phyloP scores from a whole-genome alignment of 768 basidiomycete genomes.

The Hericium alpestre region DNA sequence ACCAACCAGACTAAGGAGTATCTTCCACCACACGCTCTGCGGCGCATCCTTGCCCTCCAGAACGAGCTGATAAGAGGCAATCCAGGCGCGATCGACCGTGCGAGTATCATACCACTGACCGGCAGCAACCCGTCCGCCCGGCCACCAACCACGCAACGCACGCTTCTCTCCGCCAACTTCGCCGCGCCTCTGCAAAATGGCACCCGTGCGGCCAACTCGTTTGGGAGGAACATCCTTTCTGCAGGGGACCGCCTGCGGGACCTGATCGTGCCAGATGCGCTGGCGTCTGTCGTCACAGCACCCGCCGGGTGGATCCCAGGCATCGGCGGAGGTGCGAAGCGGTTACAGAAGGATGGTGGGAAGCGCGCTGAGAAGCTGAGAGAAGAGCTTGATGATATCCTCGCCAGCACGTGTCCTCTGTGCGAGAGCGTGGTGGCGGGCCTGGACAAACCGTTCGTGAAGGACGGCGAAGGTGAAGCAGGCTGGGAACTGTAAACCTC shows the following conservation, averaged over 20 bases:
- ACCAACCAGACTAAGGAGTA: slow-evolving; percentile 75
- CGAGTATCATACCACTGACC: neutral
- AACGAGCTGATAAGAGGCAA: slow-evolving; percentile 64
- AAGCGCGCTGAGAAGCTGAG: slow-evolving; percentile 65
- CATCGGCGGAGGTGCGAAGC: slow-evolving; percentile 40
- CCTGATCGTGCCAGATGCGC: slow-evolving; percentile 86
- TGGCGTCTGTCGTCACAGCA: slow-evolving; percentile 73
- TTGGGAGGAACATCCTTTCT: slow-evolving; percentile 73
- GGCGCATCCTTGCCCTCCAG: slow-evolving; percentile 80
- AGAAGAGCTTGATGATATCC: slow-evolving; percentile 77
- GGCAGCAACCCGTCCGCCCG: slow-evolving; percentile 20
- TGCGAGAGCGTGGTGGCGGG: slow-evolving; percentile 85
- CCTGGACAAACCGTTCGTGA: slow-evolving; percentile 79
- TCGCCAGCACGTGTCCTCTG: slow-evolving; percentile 84
- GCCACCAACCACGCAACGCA: slow-evolving; percentile 45
- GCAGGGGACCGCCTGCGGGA: slow-evolving; percentile 87
- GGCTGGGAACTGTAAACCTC: slow-evolving; percentile 57
- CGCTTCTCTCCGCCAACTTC: slow-evolving; percentile 71
- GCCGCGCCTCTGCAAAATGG: slow-evolving; percentile 47
- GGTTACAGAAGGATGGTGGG: slow-evolving; percentile 40
- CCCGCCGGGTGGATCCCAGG: slow-evolving; percentile 66
- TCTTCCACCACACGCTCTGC: slow-evolving; percentile 68
- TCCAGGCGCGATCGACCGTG: slow-evolving; percentile 23
- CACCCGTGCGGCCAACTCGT: slow-evolving; percentile 50
- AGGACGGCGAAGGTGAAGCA: slow-evolving; percentile 64